Conservation (phyloP, 768 basidiomycete species). For the Tulasnella sp. region DNA sequence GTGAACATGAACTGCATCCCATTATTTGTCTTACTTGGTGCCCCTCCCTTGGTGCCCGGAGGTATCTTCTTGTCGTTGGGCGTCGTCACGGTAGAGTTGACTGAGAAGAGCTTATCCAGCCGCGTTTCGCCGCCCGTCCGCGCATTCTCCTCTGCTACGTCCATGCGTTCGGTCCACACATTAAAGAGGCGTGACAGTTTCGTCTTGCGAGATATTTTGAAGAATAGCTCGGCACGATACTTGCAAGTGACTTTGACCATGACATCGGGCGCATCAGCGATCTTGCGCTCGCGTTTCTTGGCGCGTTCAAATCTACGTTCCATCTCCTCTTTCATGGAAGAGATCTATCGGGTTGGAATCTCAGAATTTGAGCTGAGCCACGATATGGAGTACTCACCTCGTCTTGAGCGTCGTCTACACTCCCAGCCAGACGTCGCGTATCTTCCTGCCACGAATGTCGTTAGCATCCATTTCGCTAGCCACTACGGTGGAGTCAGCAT, state of each 20-base stretch:
- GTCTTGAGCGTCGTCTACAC: conserved; percentile 77
- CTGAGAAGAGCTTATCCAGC: background rate
- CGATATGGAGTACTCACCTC: conserved; percentile 40
- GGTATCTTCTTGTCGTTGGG: background rate
- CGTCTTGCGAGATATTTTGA: conserved; percentile 86
- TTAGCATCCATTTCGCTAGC: conserved; percentile 20
- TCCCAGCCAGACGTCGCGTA: conserved; percentile 65
- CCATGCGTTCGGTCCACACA: conserved; percentile 87
- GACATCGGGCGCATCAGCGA: conserved; percentile 79
- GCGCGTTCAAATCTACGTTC: conserved; percentile 70
- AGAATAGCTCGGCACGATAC: conserved; percentile 83
- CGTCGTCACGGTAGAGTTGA: background rate
- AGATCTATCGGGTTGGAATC: conserved; percentile 36
- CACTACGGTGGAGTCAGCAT: conserved; percentile 23
- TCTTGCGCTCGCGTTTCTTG: conserved; percentile 68
- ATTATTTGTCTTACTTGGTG: background rate
- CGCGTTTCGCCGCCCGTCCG: background rate
- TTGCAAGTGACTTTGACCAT: conserved; percentile 82
- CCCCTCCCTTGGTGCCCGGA: background rate
- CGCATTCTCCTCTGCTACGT: conserved; percentile 23
- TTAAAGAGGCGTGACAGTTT: conserved; percentile 74
- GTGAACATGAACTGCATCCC: conserved; percentile 62
- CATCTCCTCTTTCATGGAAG: conserved; percentile 74
- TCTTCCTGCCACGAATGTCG: conserved; percentile 51
- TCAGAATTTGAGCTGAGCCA: background rate